Evolutionary conservation across 1,139 yeast species (phyloP).

Genomic region (Suhomyces guaymorum): DNA sequence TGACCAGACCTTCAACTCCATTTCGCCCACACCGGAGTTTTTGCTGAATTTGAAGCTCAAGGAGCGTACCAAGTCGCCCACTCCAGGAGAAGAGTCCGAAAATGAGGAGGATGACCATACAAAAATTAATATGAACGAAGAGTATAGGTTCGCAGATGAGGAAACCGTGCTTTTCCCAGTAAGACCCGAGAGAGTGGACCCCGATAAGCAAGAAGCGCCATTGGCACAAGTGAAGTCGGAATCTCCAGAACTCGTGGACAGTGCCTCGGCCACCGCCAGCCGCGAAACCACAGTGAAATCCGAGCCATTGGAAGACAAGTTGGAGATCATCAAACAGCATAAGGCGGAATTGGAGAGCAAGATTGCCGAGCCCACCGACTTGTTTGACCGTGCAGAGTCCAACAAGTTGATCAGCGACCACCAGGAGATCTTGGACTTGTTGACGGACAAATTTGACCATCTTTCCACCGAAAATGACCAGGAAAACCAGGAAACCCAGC

Average conservation of each 20-base stretch:
- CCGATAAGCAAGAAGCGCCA: conserved; percentile 20
- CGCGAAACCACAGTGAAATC: conserved; percentile 38
- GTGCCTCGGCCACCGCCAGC: conserved; percentile 24
- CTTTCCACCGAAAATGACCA: conserved; percentile 21
- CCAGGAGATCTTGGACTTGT: conserved; percentile 28
- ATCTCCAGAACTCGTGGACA: conserved; percentile 29
- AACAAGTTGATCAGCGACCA: conserved; percentile 37
- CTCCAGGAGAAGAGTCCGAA: conserved; percentile 18
- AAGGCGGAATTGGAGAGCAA: conserved; percentile 35
- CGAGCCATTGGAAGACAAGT: conserved; percentile 32
- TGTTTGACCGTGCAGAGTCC: conserved; percentile 33
- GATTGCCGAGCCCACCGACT: conserved; percentile 33
- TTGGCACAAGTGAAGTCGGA: conserved; percentile 12
- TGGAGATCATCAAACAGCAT: conserved; percentile 28
- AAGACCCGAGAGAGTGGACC: conserved; percentile 36
- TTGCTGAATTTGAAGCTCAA: conserved; percentile 39
- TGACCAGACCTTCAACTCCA: conserved; percentile 29
- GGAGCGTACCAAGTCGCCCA: conserved; percentile 17
- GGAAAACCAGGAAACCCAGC: no score
- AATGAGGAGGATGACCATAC: conserved; percentile 41
- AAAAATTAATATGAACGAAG: conserved; percentile 63
- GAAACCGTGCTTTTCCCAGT: conserved; percentile 49
- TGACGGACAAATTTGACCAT: conserved; percentile 28
- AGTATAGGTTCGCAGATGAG: conserved; percentile 50
- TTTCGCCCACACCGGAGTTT: conserved; percentile 41